Percentiles rank a stretch among this genome's conserved stretches.
phyloP scores from a whole-genome alignment of 257 asterid species.

The Gardenia jasminoides region DNA sequence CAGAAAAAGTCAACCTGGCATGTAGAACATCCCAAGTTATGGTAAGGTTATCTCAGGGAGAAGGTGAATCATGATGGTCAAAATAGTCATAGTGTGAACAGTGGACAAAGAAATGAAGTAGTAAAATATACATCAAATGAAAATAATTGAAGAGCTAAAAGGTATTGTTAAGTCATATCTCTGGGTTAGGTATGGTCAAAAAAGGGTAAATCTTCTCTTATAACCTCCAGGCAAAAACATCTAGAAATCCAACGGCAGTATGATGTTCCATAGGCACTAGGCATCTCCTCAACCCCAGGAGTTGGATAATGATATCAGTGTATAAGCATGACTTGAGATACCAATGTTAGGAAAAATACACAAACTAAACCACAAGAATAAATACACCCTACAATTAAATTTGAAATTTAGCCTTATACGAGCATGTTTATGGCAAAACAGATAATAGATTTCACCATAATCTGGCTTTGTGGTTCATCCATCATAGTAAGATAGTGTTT shows the following conservation, averaged over 20 bases:
- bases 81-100: neutral
- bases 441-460: too few species aligned
- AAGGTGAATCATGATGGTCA: neutral
- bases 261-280: neutral
- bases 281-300: neutral
- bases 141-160: neutral
- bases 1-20: neutral
- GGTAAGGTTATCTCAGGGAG: neutral
- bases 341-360: neutral
- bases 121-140: neutral
- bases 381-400: neutral
- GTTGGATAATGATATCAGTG: neutral
- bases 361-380: neutral
- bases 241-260: neutral
- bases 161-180: neutral
- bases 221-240: neutral
- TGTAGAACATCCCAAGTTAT: neutral
- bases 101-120: neutral
- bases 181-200: too few species aligned
- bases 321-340: neutral
- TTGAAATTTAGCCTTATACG: too few species aligned
- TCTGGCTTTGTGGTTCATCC: too few species aligned
- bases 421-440: too few species aligned
- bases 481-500: too few species aligned
- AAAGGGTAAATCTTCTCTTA: neutral